Evolutionary conservation across 2,329 filamentous ascomycete species (phyloP).

Genomic region (Tolypocladium cylindrosporum): DNA sequence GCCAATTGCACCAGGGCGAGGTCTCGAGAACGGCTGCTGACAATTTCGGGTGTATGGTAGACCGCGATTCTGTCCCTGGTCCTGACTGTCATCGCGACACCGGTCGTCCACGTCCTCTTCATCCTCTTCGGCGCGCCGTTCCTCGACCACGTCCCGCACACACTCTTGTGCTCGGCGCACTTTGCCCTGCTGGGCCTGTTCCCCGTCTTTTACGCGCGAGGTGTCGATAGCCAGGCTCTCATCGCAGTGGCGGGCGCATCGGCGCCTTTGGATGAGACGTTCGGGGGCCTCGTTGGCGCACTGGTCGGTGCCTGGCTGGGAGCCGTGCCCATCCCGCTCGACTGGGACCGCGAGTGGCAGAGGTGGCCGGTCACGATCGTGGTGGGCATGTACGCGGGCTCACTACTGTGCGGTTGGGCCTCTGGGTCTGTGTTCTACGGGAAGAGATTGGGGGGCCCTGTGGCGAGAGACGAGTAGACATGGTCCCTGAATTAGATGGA

Average conservation of each 20-base stretch:
- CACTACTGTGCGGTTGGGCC: conserved; percentile 56
- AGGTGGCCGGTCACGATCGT: conserved; percentile 92
- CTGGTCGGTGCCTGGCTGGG: conserved; percentile 83
- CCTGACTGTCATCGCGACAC: conserved; percentile 61
- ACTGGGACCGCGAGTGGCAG: conserved; percentile 99
- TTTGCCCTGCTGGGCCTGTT: conserved; percentile 69
- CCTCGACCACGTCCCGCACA: conserved; percentile 70
- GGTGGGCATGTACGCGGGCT: conserved; percentile 71
- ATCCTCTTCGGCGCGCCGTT: conserved; percentile 89
- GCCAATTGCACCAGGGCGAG: conserved; percentile 8
- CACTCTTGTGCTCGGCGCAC: conserved; percentile 70
- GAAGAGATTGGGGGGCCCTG: conserved; percentile 24
- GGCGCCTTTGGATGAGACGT: conserved; percentile 71
- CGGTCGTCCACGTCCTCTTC: conserved; percentile 51
- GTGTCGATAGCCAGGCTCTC: conserved; percentile 65
- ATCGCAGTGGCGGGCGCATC: conserved; percentile 55
- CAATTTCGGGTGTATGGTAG: conserved; percentile 15
- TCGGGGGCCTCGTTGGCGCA: conserved; percentile 71
- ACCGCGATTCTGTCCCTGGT: conserved; percentile 34
- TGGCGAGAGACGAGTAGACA: conserved; percentile 17
- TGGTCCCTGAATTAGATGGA: background rate
- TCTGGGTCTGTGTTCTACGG: conserved; percentile 43
- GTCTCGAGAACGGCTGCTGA: background rate
- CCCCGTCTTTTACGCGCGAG: conserved; percentile 77
- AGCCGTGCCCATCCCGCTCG: conserved; percentile 87